phyloP scores from a whole-genome alignment of 805 yeast species.

The Cyberlindnera amylophila region DNA sequence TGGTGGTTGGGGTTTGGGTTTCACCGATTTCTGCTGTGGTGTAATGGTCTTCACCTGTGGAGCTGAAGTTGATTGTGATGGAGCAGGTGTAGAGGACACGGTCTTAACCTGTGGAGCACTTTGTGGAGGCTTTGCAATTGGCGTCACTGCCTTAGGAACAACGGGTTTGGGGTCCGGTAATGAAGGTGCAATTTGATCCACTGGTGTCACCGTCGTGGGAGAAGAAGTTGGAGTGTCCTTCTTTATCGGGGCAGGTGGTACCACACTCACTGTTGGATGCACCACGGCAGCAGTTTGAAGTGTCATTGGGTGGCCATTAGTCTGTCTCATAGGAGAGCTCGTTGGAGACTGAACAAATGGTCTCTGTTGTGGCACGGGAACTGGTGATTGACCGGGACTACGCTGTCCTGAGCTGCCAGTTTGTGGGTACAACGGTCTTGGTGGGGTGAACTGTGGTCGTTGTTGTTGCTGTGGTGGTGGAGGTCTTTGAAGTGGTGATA shows the following conservation, averaged over 20 bases:
- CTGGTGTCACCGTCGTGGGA: neutral
- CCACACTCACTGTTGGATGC: neutral
- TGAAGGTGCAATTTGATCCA: neutral
- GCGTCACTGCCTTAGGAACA: too few relatives aligned
- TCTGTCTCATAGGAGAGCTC: conserved; percentile 1
- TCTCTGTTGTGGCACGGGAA: neutral
- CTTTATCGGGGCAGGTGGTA: neutral
- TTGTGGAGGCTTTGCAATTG: too few relatives aligned
- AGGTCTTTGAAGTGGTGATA: conserved; percentile 6
- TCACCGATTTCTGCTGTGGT: too few relatives aligned
- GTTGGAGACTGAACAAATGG: conserved; percentile 1
- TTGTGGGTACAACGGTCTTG: conserved; percentile 3
- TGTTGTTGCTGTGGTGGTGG: conserved; percentile 4
- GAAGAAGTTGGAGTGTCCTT: neutral
- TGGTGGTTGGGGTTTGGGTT: conserved; percentile 12
- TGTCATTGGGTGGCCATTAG: too few relatives aligned
- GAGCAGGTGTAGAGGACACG: neutral
- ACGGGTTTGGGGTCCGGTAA: too few relatives aligned
- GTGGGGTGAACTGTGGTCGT: conserved; percentile 6
- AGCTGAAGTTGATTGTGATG: neutral
- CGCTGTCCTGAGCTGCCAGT: neutral
- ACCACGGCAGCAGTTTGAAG: too few relatives aligned
- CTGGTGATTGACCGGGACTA: neutral
- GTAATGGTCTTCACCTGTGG: neutral
- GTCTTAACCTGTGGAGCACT: neutral